Base-by-base conservation (phyloP, 768 basidiomycete genomes). In the Chalciporus chontae region DNA sequence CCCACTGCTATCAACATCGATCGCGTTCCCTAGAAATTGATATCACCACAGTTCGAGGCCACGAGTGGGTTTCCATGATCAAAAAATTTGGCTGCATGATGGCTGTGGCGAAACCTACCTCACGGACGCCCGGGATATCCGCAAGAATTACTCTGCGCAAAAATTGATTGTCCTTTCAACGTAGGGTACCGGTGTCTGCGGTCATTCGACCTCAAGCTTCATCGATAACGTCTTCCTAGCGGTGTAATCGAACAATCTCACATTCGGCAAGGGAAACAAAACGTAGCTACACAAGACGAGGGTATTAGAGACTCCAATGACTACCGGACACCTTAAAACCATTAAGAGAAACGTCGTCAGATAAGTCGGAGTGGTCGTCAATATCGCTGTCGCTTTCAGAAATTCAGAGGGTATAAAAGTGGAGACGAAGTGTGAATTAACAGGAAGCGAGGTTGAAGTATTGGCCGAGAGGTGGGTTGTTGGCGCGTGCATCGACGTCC, bases 391-490 rank as follows among this genome's bases (percentile, higher is more conserved):
- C 11, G 14, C 14, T 15, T 15, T 32, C 32, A 32, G 11, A 37
- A 13, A 8, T 40, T 5, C 17, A 21, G 37, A 2, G 44, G 21
- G 21, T 21, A 21, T 26, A 26, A 4, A 14, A 8, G 34, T 31
- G 40, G 13, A 23, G 14, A 24, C 14, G 21, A 26, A 3, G 23
- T 40, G 43, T 15, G 4, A 32, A 19, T 48, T 48, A 50, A 61
- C 75, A 78, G 37, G 24, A 17, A 34, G 72, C 57, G 40, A 88
- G 73, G 66, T 90, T 90, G 72, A 81, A 81, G 72, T 80, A 87
- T 64, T 79, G 73, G 51, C 85, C 86, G 15, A 85, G 71, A 42
- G 67, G 71, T 15, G 71, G 70, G 36, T 54, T 55, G 47, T 51
- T 32, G 17, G 67, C 59, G 60, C 81, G 81, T 0, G 81, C 73